Evolutionary conservation across 2,329 filamentous ascomycete genomes (phyloP), one percentile per base, ranked within the genome.

Genomic region (Fusarium coicis): DNA sequence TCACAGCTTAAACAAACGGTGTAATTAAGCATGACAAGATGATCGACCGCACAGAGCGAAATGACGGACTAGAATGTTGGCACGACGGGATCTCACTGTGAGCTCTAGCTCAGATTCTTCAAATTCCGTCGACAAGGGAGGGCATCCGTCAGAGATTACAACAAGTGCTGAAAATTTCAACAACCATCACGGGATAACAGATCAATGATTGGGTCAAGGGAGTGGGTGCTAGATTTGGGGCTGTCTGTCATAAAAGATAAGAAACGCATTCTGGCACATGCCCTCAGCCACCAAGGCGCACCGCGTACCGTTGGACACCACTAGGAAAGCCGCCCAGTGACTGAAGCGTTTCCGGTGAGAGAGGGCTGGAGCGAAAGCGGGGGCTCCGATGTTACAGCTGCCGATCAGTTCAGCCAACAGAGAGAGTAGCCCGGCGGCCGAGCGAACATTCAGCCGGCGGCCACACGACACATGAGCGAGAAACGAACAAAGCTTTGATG

Each of bases 21-120:
- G 71, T 68, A 73, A 73, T 63, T 74, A 74, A 74, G 71, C 71
- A 74, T 73, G 67, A 73, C 67, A 68, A 43, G 71, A 50, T 58
- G 70, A 74, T 73, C 66, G 59, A 68, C 68, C 28, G 26, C 37
- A 53, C 44, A 30, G 36, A 66, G 36, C 26, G 43, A 60, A 68
- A 68, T 60, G 58, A 64, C 50, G 66, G 46, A 36, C 62, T 40
- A 57, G 44, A 57, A 60, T 56, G 34, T 53, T 65, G 52, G 54
- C n/a, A 54, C 10, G 19, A 47, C 39, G 60, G 44, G 44, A 66
- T 47, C 47, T 39, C 53, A 63, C 65, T 42, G 39, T 26, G 19
- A 73, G 44, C 52, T 58, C 42, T 70, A 58, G 26, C 52, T 47
- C 47, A 65, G 39, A 49, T 53, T 63, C 34, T 47, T 54, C 47